phyloP scores from a whole-genome alignment of 1,284 basidiomycete species.

The Microbotryomycetes sp. region DNA sequence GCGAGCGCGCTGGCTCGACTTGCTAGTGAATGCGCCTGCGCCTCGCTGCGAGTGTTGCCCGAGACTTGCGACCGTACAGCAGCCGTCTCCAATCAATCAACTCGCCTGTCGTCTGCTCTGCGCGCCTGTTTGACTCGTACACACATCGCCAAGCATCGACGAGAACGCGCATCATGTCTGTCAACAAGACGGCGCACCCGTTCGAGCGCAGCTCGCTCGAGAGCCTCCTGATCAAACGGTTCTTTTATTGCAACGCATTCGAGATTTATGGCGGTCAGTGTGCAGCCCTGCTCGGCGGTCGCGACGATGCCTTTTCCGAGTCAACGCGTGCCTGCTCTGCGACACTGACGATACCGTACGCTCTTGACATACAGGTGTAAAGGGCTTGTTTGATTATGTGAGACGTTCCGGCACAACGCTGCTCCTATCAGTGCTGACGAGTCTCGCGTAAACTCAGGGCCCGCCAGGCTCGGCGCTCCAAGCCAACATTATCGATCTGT shows the following conservation, averaged over 20 bases:
- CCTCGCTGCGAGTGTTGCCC: too few species aligned
- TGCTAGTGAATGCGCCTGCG: too few species aligned
- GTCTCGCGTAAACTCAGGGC: slow-evolving; percentile 2
- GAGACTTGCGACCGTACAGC: too few species aligned
- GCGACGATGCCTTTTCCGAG: not conserved
- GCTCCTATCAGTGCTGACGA: not conserved
- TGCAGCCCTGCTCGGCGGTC: not conserved
- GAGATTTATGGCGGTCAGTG: slow-evolving; percentile 90
- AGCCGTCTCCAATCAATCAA: too few species aligned
- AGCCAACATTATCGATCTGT: slow-evolving; percentile 93
- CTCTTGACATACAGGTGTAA: slow-evolving; percentile 57
- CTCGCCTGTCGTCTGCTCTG: too few species aligned
- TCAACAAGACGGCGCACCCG: slow-evolving; percentile 77
- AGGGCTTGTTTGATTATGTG: slow-evolving; percentile 88
- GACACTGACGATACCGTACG: not conserved
- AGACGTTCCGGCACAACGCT: not conserved
- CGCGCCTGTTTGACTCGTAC: too few species aligned
- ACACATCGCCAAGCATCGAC: too few species aligned
- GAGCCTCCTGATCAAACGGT: slow-evolving; percentile 77
- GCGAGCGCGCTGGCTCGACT: too few species aligned
- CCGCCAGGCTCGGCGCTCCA: slow-evolving; percentile 83
- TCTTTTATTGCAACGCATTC: slow-evolving; percentile 97
- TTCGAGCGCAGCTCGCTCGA: slow-evolving; percentile 88
- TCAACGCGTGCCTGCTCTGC: not conserved
- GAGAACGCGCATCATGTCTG: slow-evolving; percentile 34